Conservation (phyloP, 306 rosid species). For the Benincasa hispida region DNA sequence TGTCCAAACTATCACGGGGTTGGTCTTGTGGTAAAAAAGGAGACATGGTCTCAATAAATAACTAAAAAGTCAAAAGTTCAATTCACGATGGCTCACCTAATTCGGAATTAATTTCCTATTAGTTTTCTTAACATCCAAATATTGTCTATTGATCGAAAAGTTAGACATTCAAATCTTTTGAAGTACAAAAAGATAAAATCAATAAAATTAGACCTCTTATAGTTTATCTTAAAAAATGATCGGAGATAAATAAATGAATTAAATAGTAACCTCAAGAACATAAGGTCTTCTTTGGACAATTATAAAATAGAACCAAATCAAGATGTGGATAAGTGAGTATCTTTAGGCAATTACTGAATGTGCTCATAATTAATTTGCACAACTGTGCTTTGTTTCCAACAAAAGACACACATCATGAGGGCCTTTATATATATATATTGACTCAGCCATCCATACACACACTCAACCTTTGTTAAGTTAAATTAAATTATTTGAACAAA, state of each 20-base stretch:
- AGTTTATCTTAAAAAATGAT: background rate
- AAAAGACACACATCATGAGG: background rate
- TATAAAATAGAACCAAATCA: slow-evolving; percentile 1
- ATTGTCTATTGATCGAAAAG: no score
- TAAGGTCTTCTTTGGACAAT: background rate
- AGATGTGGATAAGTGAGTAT: slow-evolving; percentile 4
- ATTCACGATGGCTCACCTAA: no score
- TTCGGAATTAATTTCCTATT: no score
- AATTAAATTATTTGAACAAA: background rate
- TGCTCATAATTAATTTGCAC: background rate
- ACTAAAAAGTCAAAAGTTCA: no score
- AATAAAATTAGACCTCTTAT: background rate
- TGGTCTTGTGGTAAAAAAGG: no score
- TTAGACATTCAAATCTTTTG: no score
- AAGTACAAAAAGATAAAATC: no score
- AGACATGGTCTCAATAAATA: no score
- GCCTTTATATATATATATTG: background rate
- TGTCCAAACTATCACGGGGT: no score
- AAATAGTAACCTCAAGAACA: background rate
- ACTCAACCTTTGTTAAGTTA: background rate
- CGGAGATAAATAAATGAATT: background rate
- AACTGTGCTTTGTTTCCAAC: slow-evolving; percentile 1
- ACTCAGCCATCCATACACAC: background rate
- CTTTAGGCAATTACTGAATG: background rate
- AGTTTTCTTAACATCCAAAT: no score